Conservation (phyloP, 2,329 filamentous ascomycete genomes). For the Metarhizium guizhouense region DNA sequence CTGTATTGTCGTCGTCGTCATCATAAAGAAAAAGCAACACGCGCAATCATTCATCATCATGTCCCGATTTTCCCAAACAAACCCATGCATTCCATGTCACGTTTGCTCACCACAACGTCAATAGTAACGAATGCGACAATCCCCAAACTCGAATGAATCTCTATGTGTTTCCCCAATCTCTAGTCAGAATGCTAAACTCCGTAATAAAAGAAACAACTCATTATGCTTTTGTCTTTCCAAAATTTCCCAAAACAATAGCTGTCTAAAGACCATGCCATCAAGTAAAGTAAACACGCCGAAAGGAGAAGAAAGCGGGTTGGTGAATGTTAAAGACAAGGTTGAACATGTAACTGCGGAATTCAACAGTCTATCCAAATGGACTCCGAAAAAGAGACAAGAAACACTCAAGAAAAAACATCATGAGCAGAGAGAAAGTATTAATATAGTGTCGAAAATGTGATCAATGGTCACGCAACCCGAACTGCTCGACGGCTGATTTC, state of each 20-base stretch:
- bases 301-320: not conserved
- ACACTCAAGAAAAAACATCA: not conserved
- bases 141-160: not conserved
- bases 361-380: not conserved
- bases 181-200: not conserved
- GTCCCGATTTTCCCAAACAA: not conserved
- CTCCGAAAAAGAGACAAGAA: not conserved
- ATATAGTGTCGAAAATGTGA: not conserved
- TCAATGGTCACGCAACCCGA: slow-evolving; percentile 1
- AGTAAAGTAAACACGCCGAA: not conserved
- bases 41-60: not conserved
- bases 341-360: not conserved
- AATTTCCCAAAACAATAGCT: not conserved
- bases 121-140: not conserved
- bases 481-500: slow-evolving; percentile 20
- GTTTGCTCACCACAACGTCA: not conserved
- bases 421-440: not conserved
- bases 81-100: not conserved
- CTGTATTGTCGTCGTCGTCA: not conserved
- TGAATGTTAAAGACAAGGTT: not conserved
- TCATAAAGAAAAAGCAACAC: not conserved
- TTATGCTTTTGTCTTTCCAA: not conserved
- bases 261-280: not conserved
- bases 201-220: not conserved
- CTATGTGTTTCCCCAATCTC: not conserved